Evolutionary conservation across 148 eudicot genomes (phyloP), one percentile per base, ranked within the genome.

Genomic region (Dysphania ambrosioides): DNA sequence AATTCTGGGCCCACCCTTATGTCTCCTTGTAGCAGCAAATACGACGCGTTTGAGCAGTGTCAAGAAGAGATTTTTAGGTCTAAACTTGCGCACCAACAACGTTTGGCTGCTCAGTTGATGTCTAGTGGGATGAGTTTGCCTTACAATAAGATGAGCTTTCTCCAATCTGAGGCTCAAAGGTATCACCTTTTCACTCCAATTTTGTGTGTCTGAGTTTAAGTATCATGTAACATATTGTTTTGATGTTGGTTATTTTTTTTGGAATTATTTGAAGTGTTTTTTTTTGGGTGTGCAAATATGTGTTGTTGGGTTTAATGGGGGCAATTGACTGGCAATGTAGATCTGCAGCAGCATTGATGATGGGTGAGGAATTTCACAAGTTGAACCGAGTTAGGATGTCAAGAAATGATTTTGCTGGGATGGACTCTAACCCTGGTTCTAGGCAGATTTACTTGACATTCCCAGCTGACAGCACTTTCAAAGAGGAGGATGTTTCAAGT

Each of bases 381-480:
- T 74, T 88, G 57, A 83, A 83, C 63, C 78, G 89, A 10, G 79
- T 84, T 65, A 75, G 88, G 36, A 79, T 83, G 41, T 83, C 87
- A 73, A 87, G 96, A 68, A 80, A 78, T 75, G 93, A 88, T 13
- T 90, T 91, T 79, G 79, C 85, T 31, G 84, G 83, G 18, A 67
- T 88, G 65, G 82, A 67, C 71, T 75, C 82, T 1, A 84, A 75
- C 76, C 88, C 91, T 47, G 79, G 80, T 80, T 83, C 89, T 1
- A 83, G 90, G 23, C 97, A 94, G 77, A 94, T 94, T 75, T 94
- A 91, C 87, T 85, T 94, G 79, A 94, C 98, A 26, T 94, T 94
- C 78, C 97, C 97, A 18, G 93, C 98, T 71, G 97, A 94, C 77
- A 91, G 97, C 78, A 86, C 97, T 29, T 94, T 94, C 77, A 94